A percentile compares a stretch with the other conserved stretches of the same genome.
These are phyloP conservation scores for Entelexis sorbosivorans DNA, from an alignment of 1,139 yeast species.

Conservation along the genomic window DNA sequence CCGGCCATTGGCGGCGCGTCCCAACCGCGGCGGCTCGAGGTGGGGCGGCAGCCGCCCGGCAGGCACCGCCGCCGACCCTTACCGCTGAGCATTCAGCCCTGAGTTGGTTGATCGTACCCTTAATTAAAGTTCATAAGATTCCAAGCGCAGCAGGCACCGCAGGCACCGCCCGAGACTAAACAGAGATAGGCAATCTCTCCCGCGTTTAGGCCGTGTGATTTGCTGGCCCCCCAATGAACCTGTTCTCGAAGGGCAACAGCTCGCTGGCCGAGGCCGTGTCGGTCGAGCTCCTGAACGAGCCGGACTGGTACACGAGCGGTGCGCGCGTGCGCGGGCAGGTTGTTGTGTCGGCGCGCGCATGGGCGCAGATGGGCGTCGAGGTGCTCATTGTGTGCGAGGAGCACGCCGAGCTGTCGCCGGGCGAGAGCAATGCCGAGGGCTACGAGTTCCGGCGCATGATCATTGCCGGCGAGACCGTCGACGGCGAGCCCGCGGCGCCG, in stretches of 20 bases:
- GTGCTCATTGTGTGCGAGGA: slow-evolving; percentile 15
- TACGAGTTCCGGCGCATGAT: slow-evolving; percentile 10
- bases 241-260: slow-evolving; percentile 4
- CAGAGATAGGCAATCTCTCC: too few species aligned
- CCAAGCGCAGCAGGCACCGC: not conserved
- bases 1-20: too few species aligned
- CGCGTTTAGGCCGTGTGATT: too few species aligned
- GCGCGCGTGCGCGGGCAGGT: slow-evolving; percentile 13
- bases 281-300: slow-evolving; percentile 14
- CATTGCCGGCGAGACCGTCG: slow-evolving; percentile 13
- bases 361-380: slow-evolving; percentile 15
- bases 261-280: slow-evolving; percentile 2
- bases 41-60: not conserved
- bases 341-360: not conserved
- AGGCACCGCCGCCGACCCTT: not conserved
- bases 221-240: too few species aligned
- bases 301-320: slow-evolving; percentile 11
- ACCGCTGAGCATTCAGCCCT: not conserved
- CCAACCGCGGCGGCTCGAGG: too few species aligned
- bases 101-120: not conserved
- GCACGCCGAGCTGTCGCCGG: slow-evolving; percentile 11
- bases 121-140: not conserved
- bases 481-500: slow-evolving; percentile 5
- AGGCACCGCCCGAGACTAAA: not conserved
- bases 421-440: not conserved